Percentiles rank a stretch among this genome's conserved stretches.
phyloP scores from a whole-genome alignment of 2,329 filamentous ascomycete genomes.

The Zasmidium cellare region DNA sequence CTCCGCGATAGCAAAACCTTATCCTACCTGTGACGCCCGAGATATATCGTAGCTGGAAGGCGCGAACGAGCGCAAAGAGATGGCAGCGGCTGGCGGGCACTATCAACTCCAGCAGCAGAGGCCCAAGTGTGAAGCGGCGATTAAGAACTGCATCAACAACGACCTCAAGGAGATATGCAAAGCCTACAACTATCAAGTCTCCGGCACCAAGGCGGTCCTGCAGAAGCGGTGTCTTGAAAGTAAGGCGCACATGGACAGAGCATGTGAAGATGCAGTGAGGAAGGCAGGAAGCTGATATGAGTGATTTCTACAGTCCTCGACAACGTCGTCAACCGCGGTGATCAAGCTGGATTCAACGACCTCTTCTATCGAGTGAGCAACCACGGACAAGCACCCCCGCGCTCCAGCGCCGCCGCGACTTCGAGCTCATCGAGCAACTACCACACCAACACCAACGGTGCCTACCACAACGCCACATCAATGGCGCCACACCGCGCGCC shows the following conservation, averaged over 20 bases:
- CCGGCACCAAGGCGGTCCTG: constrained; percentile 81
- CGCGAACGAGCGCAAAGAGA: constrained; percentile 16
- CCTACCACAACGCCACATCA: constrained; percentile 7
- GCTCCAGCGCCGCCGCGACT: constrained; percentile 3
- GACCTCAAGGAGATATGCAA: constrained; percentile 77
- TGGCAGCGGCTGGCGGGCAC: constrained; percentile 32
- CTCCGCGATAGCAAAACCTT: constrained; percentile 4
- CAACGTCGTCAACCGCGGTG: constrained; percentile 33
- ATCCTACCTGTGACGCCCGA: background rate
- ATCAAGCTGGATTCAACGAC: constrained; percentile 38
- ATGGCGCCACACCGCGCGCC: constrained; percentile 18
- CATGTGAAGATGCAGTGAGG: no score
- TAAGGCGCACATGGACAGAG: constrained; percentile 41
- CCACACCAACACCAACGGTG: constrained; percentile 12
- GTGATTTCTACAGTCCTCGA: constrained; percentile 38
- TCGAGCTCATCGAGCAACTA: constrained; percentile 12
- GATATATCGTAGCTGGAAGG: background rate
- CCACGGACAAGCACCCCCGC: constrained; percentile 39
- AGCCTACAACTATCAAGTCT: constrained; percentile 71
- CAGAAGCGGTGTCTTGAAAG: constrained; percentile 75
- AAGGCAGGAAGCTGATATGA: background rate
- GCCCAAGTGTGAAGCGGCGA: constrained; percentile 25
- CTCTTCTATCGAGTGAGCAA: constrained; percentile 43
- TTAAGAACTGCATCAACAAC: constrained; percentile 58
- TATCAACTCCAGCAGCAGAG: constrained; percentile 42